Base-by-base conservation (phyloP, 768 basidiomycete species). In the Postia placenta region DNA sequence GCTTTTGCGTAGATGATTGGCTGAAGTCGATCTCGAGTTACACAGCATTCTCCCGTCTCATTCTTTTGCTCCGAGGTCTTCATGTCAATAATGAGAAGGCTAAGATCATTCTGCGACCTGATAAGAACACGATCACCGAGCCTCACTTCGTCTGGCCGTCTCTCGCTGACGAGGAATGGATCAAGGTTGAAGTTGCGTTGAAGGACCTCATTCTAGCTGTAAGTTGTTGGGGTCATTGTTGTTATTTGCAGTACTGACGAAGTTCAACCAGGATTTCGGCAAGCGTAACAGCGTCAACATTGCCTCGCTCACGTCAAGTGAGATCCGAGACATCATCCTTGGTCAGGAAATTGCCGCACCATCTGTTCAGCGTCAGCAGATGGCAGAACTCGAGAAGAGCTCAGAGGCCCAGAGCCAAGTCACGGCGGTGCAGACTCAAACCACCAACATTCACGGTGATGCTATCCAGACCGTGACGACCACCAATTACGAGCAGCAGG, bases 31-130 rank as follows among this genome's bases (percentile, higher is more conserved):
- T 99, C 60, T 98, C 96, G 43, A 94, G 91, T 59, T 99, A 97
- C 68, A 98, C 96, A 14, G 96, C 96, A 12, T 99, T 99, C 78
- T 98, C 95, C 23, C 89, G 96, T 48, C 75, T 99, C 35, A 97
- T 98, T 56, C 80, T 98, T n/a, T 79, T 98, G 24, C 80, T 99
- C 20, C 94, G 96, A 69, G 94, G 91, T 30, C 76, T 98, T 25
- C 96, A 98, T 66, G 96, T 98, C 69, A 98, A 99, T 71, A 96
- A 98, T 62, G 96, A 98, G 66, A 99, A 99, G 73, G 93, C 96
- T 23, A 99, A 99, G 76, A 87, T 99, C 59, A 93, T 99, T 55
- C 74, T 99, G 30, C 92, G 94, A 56, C 96, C 96, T 0, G 94
- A 98, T 73, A 95, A 96, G 69, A 86, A 84, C 49, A 98, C 95